Percentiles rank a stretch among this genome's conserved stretches.
These are phyloP conservation scores for Claviceps sp. DNA, from an alignment of 2,329 filamentous ascomycete genomes.

Conservation along the genomic window DNA sequence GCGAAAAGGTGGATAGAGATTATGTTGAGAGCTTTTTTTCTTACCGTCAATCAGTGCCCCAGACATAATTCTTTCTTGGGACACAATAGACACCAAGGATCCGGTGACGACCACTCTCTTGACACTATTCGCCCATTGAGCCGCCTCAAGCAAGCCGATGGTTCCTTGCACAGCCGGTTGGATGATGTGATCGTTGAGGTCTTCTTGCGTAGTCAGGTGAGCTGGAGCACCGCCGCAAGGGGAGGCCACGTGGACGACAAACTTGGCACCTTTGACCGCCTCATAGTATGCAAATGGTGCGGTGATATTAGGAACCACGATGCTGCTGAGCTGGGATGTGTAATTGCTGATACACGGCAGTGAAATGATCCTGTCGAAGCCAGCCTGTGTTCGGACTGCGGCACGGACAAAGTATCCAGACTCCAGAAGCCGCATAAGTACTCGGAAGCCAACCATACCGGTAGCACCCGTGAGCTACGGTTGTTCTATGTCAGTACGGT, in stretches of 20 bases:
- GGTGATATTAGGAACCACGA: conserved; percentile 24
- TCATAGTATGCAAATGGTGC: conserved; percentile 24
- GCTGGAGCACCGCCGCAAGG: neutral
- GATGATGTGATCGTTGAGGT: neutral
- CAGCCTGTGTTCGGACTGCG: conserved; percentile 14
- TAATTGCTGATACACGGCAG: conserved; percentile 5
- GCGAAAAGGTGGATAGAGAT: too few species aligned
- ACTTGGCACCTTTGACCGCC: conserved; percentile 25
- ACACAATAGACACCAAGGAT: neutral
- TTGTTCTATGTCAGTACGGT: too few species aligned
- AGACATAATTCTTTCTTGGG: neutral
- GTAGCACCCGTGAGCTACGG: conserved; percentile 14
- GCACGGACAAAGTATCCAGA: conserved; percentile 16
- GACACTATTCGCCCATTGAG: neutral
- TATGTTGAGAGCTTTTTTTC: neutral
- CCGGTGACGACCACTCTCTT: neutral
- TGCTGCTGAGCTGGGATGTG: conserved; percentile 11
- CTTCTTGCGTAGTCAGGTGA: too few species aligned
- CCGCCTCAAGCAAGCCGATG: neutral
- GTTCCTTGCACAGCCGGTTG: neutral
- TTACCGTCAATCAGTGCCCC: neutral
- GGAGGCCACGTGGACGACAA: conserved; percentile 18
- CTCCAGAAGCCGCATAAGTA: conserved; percentile 13
- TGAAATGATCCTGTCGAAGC: conserved; percentile 5
- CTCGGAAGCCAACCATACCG: conserved; percentile 18